phyloP scores from a whole-genome alignment of 345 rosid genomes.

The Sonneratia alba region DNA sequence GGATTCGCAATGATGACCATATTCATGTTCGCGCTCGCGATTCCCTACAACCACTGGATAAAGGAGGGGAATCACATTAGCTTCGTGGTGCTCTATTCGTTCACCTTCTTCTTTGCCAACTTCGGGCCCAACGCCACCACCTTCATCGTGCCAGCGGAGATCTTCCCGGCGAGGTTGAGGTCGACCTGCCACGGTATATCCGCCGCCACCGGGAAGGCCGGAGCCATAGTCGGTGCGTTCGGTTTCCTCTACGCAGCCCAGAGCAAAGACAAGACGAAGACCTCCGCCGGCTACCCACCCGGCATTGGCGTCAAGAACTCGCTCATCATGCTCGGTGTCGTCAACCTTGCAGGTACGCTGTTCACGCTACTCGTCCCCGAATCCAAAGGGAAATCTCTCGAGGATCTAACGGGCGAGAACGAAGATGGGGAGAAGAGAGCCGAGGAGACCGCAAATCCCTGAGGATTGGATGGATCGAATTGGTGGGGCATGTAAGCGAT shows the following conservation, averaged over 20 bases:
- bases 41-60: conserved; percentile 73
- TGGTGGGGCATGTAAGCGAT: no score
- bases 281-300: conserved; percentile 20
- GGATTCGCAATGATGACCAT: conserved; percentile 57
- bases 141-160: conserved; percentile 67
- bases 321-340: conserved; percentile 19
- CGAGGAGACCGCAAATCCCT: no score
- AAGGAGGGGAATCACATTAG: conserved; percentile 28
- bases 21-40: conserved; percentile 50
- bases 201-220: conserved; percentile 56
- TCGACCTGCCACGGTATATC: conserved; percentile 82
- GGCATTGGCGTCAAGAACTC: conserved; percentile 27
- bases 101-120: conserved; percentile 70
- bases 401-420: conserved; percentile 24
- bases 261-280: conserved; percentile 9
- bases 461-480: no score
- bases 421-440: conserved; percentile 6
- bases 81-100: conserved; percentile 47
- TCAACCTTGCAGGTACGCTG: conserved; percentile 15
- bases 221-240: conserved; percentile 67
- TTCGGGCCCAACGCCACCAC: conserved; percentile 83
- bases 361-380: conserved; percentile 25
- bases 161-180: conserved; percentile 68
- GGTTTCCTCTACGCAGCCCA: conserved; percentile 54
- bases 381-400: conserved; percentile 24